Conservation (phyloP, 257 asterid species). For the Nicotiana sylvestris region DNA sequence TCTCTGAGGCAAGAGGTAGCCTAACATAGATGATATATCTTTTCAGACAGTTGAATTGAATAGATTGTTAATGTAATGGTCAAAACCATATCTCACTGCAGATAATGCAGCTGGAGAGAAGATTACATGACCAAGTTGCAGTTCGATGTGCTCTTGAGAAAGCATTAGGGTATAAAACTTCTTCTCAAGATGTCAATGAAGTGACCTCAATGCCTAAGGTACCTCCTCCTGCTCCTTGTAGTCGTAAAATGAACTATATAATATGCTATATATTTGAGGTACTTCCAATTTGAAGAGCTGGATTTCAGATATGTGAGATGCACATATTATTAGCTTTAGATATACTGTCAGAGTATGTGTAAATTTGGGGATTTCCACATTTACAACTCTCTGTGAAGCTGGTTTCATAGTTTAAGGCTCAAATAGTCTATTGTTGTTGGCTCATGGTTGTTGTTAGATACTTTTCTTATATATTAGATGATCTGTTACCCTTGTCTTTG, state of each 20-base stretch:
- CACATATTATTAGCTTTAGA: neutral
- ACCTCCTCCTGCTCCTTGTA: neutral
- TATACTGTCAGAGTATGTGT: neutral
- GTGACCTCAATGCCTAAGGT: constrained; percentile 76
- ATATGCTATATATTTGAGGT: neutral
- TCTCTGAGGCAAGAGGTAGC: constrained; percentile 85
- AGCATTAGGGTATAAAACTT: constrained; percentile 72
- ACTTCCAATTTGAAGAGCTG: neutral
- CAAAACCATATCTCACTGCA: constrained; percentile 17
- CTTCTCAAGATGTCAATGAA: constrained; percentile 33
- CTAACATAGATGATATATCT: constrained; percentile 8
- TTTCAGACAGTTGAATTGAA: neutral
- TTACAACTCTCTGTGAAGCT: neutral
- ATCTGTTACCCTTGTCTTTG: neutral
- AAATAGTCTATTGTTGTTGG: neutral
- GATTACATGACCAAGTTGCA: constrained; percentile 73
- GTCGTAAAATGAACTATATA: neutral
- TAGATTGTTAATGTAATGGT: neutral
- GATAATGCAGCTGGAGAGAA: constrained; percentile 77
- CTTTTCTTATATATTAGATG: neutral
- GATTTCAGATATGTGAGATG: constrained; percentile 2
- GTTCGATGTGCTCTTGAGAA: constrained; percentile 83
- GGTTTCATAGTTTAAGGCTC: neutral
- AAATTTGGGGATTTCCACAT: neutral
- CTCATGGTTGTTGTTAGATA: neutral